Base-by-base conservation (phyloP, 805 yeast species). In the Saturnispora gosingensis region DNA sequence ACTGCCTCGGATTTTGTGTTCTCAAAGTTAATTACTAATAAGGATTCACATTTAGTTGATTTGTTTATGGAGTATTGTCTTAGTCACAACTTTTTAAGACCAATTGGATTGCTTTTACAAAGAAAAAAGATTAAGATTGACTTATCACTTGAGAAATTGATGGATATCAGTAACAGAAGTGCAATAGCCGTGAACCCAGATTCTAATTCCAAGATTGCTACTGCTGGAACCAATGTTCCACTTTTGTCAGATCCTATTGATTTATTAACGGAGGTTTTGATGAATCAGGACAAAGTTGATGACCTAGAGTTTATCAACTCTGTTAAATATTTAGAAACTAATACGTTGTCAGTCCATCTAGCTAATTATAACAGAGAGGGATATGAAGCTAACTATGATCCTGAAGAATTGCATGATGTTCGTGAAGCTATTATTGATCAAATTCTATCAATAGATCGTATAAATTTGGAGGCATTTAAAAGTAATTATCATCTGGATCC, bases 1-100 rank as follows among this genome's bases (percentile, higher is more conserved):
- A 81, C 79, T 49, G 69, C 83, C 45, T 87, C 91, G 55, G 95
- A 86, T 61, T 70, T 77, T 16, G 58, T 81, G 7, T 70, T 76
- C 61, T 53, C 61, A 3, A 56, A 62, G 10, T 53, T 67, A 22
- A 59, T 65, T 22, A 54, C 55, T 18, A 50, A 59, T 35, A 51
- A 48, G 42, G 49, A 58, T 28, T 43, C 54, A 9, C 48, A 54
- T 8, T 16, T 56, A 3, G 43, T 56, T 36, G 61, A 60, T 27
- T 42, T 30, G 8, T 30, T 58, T 25, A 52, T 48, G 32, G 57
- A 54, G 15, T 51, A 44, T 51, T 49, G 56, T 32, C 15, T 53
- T 6, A 43, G 30, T 18, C 18, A 54, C n/a, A 48, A 39, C n/a
- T 45, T 45, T 30, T 24, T 53, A 3, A 42, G 40, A 4, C 39